Percentiles rank a stretch among this genome's conserved stretches.
Evolutionary conservation across 257 asterid genomes (phyloP).

Genomic region (Salvia rosmarinus): DNA sequence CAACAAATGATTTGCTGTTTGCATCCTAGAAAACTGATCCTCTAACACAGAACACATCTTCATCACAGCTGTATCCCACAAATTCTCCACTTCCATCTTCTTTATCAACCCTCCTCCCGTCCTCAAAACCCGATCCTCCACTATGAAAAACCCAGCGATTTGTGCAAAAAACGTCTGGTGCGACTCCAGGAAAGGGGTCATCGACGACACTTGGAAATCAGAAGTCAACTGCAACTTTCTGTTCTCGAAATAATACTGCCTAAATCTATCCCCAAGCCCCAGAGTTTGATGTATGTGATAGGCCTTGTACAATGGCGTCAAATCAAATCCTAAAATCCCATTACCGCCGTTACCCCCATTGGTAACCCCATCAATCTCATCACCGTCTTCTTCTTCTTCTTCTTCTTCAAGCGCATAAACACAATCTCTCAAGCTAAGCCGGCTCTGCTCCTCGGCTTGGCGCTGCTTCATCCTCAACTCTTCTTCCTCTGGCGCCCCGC

Average conservation of each 20-base stretch:
- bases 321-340: slow-evolving; percentile 73
- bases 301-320: slow-evolving; percentile 84
- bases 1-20: slow-evolving; percentile 94
- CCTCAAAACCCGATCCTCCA: slow-evolving; percentile 90
- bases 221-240: slow-evolving; percentile 92
- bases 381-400: slow-evolving; percentile 88
- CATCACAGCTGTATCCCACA: slow-evolving; percentile 97
- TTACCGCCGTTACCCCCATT: slow-evolving; percentile 51
- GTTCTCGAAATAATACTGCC: slow-evolving; percentile 87
- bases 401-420: slow-evolving; percentile 88
- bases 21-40: slow-evolving; percentile 98
- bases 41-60: slow-evolving; percentile 96
- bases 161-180: slow-evolving; percentile 97
- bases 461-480: slow-evolving; percentile 89
- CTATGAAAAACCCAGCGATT: slow-evolving; percentile 94
- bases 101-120: slow-evolving; percentile 90
- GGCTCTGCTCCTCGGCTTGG: slow-evolving; percentile 96
- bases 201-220: slow-evolving; percentile 97
- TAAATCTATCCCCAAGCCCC: slow-evolving; percentile 80
- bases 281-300: slow-evolving; percentile 86
- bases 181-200: slow-evolving; percentile 93
- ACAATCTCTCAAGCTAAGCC: slow-evolving; percentile 81
- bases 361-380: slow-evolving; percentile 53
- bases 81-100: slow-evolving; percentile 85
- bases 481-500: slow-evolving; percentile 96